Conservation (phyloP, 768 basidiomycete genomes). For the Serendipita indica region DNA sequence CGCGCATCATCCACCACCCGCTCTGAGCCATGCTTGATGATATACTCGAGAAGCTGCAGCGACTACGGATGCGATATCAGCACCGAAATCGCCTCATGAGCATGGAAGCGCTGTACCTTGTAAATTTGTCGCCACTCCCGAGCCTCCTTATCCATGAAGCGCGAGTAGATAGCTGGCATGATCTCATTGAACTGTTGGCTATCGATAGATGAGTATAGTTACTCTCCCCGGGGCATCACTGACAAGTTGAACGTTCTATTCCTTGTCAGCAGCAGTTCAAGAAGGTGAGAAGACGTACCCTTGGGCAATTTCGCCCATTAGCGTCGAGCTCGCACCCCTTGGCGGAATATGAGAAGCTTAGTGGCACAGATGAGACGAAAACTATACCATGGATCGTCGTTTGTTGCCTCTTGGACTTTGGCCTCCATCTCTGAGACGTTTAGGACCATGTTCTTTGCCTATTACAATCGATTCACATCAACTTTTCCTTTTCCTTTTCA, state of each 20-base stretch:
- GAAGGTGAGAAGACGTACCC: slow-evolving; percentile 45
- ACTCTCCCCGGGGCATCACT: not conserved
- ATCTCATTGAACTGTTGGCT: slow-evolving; percentile 99
- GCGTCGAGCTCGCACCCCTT: slow-evolving; percentile 93
- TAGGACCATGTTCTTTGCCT: slow-evolving; percentile 94
- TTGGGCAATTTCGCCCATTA: slow-evolving; percentile 98
- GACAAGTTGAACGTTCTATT: slow-evolving; percentile 96
- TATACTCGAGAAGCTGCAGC: slow-evolving; percentile 84
- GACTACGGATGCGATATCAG: slow-evolving; percentile 21
- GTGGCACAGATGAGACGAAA: not conserved
- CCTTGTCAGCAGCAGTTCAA: not conserved
- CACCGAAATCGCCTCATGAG: not conserved
- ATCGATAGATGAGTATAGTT: slow-evolving; percentile 10
- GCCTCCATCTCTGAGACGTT: slow-evolving; percentile 96
- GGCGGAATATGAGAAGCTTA: not conserved
- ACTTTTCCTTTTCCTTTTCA: not conserved
- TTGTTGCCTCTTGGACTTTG: slow-evolving; percentile 92
- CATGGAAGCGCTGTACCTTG: slow-evolving; percentile 41
- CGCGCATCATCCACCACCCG: slow-evolving; percentile 96
- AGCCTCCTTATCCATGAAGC: slow-evolving; percentile 98
- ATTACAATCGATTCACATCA: not conserved
- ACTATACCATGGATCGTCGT: slow-evolving; percentile 92
- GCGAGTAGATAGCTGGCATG: slow-evolving; percentile 90
- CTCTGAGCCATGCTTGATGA: slow-evolving; percentile 93
- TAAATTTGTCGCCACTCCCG: slow-evolving; percentile 98